Evolutionary conservation across 2,329 filamentous ascomycete species (phyloP), one percentile per base, ranked within the genome.

Genomic region (Aspergillus alliaceus): DNA sequence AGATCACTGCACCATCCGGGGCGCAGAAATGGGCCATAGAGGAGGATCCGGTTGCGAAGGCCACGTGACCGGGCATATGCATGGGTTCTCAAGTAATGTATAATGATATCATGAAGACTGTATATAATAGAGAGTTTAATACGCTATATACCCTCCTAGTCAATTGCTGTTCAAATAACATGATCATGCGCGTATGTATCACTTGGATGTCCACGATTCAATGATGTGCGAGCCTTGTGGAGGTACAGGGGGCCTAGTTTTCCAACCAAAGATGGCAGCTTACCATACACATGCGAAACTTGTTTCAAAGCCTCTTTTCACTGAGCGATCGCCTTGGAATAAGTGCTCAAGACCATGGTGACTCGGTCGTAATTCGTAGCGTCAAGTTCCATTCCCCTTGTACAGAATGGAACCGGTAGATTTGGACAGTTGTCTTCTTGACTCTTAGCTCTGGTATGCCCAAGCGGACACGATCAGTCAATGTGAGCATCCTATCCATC

Each of bases 401-500:
- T 24, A 14, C 39, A 42, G 39, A 24, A 25, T n/a, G 14, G 4
- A 25, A 42, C 15, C 2, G 29, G 20, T 42, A 14, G 24, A 22
- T 22, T 24, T 24, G 11, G 22, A 15, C 22, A 24, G 6, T 15
- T 42, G 6, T 24, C 22, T 42, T 42, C 39, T 60, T 61, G 6
- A 60, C 46, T 27, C 65, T 60, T 3, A 69, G 53, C 35, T 62
- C 66, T 4, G 56, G 25, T 20, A 70, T 62, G 1, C 58, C 58
- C 12, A 57, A 32, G 1, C 62, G 59, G 18, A 49, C 42, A 4
- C 57, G 61, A 24, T 67, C 64, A 40, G 58, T 65, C 40, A 71
- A 57, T 1, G 62, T 60, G 42, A 68, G 66, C 40, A 70, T 66
- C 7, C 24, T 54, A 25, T 70, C 60, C 64, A 70, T 67, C n/a